phyloP scores from a whole-genome alignment of 768 basidiomycete species.

The Calocybe cyanea region DNA sequence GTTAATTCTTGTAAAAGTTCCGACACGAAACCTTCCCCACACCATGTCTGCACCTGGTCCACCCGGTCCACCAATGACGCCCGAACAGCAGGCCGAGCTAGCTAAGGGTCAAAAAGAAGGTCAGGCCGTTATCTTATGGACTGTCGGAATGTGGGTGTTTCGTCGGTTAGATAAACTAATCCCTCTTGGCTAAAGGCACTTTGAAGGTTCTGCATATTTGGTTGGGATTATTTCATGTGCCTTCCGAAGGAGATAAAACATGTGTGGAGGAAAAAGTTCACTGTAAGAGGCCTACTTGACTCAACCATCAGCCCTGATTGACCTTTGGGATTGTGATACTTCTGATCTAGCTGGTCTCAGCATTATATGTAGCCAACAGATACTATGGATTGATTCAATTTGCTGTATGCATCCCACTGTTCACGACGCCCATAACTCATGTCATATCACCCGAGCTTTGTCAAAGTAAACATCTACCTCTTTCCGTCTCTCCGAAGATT shows the following conservation, averaged over 20 bases:
- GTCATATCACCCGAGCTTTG: slow-evolving; percentile 15
- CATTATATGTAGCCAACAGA: slow-evolving; percentile 19
- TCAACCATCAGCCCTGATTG: too few species aligned
- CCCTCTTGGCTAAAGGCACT: too few species aligned
- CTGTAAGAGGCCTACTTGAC: slow-evolving; percentile 6
- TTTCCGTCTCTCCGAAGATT: background rate
- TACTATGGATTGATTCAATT: slow-evolving; percentile 23
- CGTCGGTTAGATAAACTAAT: background rate
- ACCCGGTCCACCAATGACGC: background rate
- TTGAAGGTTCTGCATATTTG: slow-evolving; percentile 24
- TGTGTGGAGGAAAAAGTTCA: slow-evolving; percentile 22
- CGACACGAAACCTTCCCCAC: too few species aligned
- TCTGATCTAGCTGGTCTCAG: slow-evolving; percentile 11
- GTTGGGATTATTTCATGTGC: slow-evolving; percentile 23
- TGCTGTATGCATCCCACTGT: slow-evolving; percentile 1
- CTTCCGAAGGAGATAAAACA: slow-evolving; percentile 20
- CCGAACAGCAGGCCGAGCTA: slow-evolving; percentile 9
- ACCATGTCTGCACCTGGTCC: too few species aligned
- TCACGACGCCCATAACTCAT: slow-evolving; percentile 17
- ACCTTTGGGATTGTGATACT: background rate
- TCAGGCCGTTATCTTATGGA: slow-evolving; percentile 20
- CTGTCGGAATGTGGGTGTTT: slow-evolving; percentile 20
- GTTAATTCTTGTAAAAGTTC: too few species aligned
- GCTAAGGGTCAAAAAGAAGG: slow-evolving; percentile 18
- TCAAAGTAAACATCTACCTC: slow-evolving; percentile 9